Evolutionary conservation across 345 rosid genomes (phyloP).

Genomic region (Ceriops zippeliana): DNA sequence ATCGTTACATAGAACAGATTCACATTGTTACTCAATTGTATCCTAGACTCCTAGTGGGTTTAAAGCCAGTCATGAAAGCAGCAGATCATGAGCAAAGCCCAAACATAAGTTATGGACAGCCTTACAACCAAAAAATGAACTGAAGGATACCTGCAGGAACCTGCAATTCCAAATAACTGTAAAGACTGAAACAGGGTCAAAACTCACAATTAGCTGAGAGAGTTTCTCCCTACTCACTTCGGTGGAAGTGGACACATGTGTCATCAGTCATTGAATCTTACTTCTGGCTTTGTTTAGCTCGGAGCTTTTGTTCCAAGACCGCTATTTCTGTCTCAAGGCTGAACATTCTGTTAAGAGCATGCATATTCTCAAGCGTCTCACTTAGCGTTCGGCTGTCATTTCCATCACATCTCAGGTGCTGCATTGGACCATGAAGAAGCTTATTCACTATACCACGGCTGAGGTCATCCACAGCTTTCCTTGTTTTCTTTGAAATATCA

Average conservation of each 20-base stretch:
- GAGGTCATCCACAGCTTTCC: slow-evolving; percentile 80
- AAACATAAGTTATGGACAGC: neutral
- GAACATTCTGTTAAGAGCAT: slow-evolving; percentile 89
- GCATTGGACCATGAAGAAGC: slow-evolving; percentile 98
- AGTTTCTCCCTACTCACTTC: slow-evolving; percentile 9
- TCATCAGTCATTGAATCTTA: slow-evolving; percentile 11
- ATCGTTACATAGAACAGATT: neutral
- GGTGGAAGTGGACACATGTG: neutral
- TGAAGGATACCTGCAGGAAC: neutral
- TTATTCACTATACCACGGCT: slow-evolving; percentile 90
- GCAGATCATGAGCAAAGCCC: neutral
- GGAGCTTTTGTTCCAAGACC: slow-evolving; percentile 73
- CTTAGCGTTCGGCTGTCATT: slow-evolving; percentile 66
- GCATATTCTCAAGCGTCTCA: slow-evolving; percentile 95
- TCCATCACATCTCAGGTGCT: slow-evolving; percentile 92
- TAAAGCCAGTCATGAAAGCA: neutral
- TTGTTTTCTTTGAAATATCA: slow-evolving; percentile 72
- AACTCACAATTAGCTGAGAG: neutral
- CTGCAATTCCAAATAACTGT: neutral
- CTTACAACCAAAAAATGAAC: neutral
- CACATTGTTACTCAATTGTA: neutral
- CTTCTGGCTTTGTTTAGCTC: slow-evolving; percentile 55
- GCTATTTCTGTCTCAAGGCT: slow-evolving; percentile 71
- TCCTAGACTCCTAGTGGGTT: neutral
- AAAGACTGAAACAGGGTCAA: neutral